Percentiles rank a stretch among this genome's conserved stretches.
Conservation (phyloP, 2,329 filamentous ascomycete species). For the Cordyceps cicadae region DNA sequence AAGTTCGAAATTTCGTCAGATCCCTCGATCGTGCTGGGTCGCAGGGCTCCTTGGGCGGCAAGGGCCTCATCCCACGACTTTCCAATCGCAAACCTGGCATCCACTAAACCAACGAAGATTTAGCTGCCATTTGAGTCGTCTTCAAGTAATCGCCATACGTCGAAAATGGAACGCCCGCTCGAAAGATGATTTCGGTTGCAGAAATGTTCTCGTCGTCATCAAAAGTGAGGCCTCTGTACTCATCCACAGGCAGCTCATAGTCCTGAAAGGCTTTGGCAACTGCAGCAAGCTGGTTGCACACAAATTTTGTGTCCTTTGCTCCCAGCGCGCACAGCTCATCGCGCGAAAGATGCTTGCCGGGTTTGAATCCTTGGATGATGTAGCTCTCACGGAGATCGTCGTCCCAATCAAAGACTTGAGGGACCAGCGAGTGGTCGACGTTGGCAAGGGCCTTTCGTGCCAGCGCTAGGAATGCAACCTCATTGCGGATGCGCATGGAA, state of each 20-base stretch:
- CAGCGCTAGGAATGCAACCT: constrained; percentile 1
- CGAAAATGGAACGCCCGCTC: neutral
- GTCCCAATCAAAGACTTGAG: constrained; percentile 3
- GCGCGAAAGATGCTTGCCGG: neutral
- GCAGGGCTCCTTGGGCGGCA: neutral
- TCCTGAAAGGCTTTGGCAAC: neutral
- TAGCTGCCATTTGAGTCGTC: constrained; percentile 7
- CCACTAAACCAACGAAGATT: neutral
- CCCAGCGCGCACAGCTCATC: neutral
- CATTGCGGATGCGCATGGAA: constrained; percentile 4
- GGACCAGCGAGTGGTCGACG: neutral
- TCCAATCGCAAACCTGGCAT: neutral
- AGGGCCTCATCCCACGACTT: constrained; percentile 3
- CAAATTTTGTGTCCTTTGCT: neutral
- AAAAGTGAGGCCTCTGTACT: constrained; percentile 8
- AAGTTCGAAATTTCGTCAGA: neutral
- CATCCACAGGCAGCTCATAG: neutral
- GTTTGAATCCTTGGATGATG: constrained; percentile 9
- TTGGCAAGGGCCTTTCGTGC: neutral
- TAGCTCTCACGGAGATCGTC: neutral
- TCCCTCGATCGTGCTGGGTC: neutral
- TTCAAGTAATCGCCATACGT: constrained; percentile 7
- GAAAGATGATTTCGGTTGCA: constrained; percentile 1
- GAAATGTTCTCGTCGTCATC: constrained; percentile 1
- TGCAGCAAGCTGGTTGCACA: constrained; percentile 5